phyloP scores from a whole-genome alignment of 495 filamentous ascomycete species.

The Neurospora terricola region DNA sequence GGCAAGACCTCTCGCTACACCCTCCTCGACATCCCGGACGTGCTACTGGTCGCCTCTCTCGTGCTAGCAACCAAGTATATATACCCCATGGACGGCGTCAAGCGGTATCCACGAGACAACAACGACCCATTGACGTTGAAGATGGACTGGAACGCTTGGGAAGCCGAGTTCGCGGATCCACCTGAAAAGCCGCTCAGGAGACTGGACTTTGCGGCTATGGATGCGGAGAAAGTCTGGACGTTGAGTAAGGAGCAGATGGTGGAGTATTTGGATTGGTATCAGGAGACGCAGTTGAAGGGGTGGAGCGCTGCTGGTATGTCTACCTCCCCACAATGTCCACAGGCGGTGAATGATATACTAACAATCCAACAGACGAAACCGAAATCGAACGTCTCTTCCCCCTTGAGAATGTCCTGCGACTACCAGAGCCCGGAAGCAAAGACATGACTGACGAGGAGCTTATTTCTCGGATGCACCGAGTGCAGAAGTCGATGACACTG shows the following conservation, averaged over 20 bases:
- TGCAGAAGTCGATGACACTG: conserved; percentile 8
- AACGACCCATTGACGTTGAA: conserved; percentile 51
- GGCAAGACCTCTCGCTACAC: conserved; percentile 5
- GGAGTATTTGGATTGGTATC: conserved; percentile 83
- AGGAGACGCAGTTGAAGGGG: conserved; percentile 54
- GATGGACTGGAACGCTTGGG: conserved; percentile 70
- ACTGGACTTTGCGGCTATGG: conserved; percentile 34
- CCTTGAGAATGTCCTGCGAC: conserved; percentile 11
- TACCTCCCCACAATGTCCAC: too few species aligned
- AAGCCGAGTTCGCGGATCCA: conserved; percentile 35
- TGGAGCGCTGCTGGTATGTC: conserved; percentile 30
- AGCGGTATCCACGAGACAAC: conserved; percentile 43
- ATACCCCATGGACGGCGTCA: conserved; percentile 61
- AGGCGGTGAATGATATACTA: too few species aligned
- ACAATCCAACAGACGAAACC: conserved; percentile 10
- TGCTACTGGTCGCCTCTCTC: conserved; percentile 59
- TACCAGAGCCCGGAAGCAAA: conserved; percentile 11
- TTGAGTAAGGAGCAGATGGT: conserved; percentile 64
- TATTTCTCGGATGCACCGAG: conserved; percentile 16
- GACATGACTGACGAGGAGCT: conserved; percentile 17
- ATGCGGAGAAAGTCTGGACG: conserved; percentile 55
- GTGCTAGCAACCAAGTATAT: conserved; percentile 68
- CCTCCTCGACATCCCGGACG: conserved; percentile 53
- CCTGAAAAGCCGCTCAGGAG: conserved; percentile 11
- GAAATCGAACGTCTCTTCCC: conserved; percentile 41